Percentiles rank a stretch among this genome's conserved stretches.
These are phyloP conservation scores for Inga oerstediana DNA, from an alignment of 306 rosid species.

Conservation along the genomic window DNA sequence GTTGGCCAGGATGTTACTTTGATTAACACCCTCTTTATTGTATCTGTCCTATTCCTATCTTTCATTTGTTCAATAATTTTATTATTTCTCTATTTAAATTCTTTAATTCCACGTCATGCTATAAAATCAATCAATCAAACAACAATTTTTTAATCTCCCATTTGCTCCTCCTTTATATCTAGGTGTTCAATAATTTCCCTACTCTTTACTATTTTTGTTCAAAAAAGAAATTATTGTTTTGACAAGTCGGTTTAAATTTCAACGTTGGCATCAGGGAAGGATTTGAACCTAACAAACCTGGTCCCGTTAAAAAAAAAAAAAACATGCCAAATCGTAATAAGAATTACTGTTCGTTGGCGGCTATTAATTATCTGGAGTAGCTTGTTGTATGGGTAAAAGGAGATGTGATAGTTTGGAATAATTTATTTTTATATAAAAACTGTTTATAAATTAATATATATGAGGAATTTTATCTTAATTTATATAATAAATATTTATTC, in stretches of 20 bases:
- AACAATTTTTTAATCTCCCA: neutral
- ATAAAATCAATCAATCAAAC: neutral
- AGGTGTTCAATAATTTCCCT: too few species aligned
- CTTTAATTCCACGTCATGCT: neutral
- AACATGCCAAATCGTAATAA: neutral
- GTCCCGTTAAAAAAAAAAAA: neutral
- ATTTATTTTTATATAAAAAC: too few species aligned
- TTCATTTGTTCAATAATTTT: neutral
- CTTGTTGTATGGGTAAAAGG: neutral
- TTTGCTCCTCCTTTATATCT: neutral
- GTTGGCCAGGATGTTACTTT: neutral
- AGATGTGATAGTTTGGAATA: too few species aligned
- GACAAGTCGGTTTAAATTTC: neutral
- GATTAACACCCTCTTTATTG: neutral
- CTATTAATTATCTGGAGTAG: neutral
- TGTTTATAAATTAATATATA: too few species aligned
- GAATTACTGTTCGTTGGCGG: neutral
- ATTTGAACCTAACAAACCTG: neutral
- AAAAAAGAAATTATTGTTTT: neutral
- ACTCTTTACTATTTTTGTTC: neutral
- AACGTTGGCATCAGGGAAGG: neutral
- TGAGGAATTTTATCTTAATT: too few species aligned
- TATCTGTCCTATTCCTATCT: conserved; percentile 1
- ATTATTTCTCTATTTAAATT: neutral
- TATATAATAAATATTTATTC: too few species aligned